Conservation (phyloP, 164 flowering plant genomes). For the Kingdonia uniflora region DNA sequence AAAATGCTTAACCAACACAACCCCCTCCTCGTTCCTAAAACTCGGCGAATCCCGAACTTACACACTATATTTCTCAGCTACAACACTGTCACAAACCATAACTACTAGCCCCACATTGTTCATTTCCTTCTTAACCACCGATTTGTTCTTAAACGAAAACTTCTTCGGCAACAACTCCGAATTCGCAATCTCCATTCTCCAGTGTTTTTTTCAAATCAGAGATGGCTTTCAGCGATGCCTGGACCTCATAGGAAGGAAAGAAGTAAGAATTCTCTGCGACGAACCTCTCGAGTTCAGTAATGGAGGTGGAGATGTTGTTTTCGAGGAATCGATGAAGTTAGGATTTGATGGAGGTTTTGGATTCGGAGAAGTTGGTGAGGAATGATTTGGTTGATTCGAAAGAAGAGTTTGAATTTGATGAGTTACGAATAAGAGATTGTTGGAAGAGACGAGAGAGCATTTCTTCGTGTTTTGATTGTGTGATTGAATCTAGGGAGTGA, state of each 20-base stretch:
- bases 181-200: slow-evolving; percentile 32
- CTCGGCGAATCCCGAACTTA: slow-evolving; percentile 47
- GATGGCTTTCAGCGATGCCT: slow-evolving; percentile 55
- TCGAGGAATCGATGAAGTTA: slow-evolving; percentile 25
- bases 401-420: too few species aligned
- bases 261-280: slow-evolving; percentile 77
- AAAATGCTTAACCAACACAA: slow-evolving; percentile 36
- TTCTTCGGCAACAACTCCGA: slow-evolving; percentile 47
- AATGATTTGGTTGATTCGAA: too few species aligned
- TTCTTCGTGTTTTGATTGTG: too few species aligned
- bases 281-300: slow-evolving; percentile 60
- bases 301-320: slow-evolving; percentile 12
- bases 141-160: slow-evolving; percentile 57
- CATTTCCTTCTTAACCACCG: slow-evolving; percentile 18
- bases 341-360: slow-evolving; percentile 38
- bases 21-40: slow-evolving; percentile 34
- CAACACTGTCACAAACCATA: slow-evolving; percentile 1
- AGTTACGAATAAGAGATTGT: too few species aligned
- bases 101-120: slow-evolving; percentile 1
- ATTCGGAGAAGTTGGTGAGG: not conserved
- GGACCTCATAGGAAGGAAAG: slow-evolving; percentile 77
- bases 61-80: slow-evolving; percentile 8
- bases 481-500: too few species aligned
- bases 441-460: too few species aligned
- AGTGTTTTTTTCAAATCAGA: slow-evolving; percentile 49